Evolutionary conservation across 2,329 filamentous ascomycete genomes (phyloP), one percentile per base, ranked within the genome.

Genomic region (Pseudocercospora eumusae): DNA sequence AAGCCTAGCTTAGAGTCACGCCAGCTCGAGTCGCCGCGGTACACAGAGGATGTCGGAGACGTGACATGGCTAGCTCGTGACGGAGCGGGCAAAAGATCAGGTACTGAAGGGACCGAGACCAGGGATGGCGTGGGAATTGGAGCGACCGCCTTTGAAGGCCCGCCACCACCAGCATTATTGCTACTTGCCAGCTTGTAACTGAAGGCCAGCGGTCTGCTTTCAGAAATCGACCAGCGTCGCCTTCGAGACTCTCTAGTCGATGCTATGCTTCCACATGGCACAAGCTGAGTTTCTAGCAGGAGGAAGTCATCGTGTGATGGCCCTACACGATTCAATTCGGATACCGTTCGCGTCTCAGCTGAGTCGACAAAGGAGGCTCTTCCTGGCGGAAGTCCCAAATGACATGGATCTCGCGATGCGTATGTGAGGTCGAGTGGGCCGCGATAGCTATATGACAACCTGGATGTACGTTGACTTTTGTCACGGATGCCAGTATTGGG

Each of bases 191-290:
- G 28, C 27, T 54, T 33, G 28, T 54, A 54, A 13, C 28, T 21
- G 52, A 54, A 54, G 10, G 52, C 28, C 18, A 54, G 27, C 52
- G 52, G 15, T 18, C 18, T 23, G 23, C 52, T 18, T 36, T 54
- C 28, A 18, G 52, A 36, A 18, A 54, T 23, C 10, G 52, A 54
- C 52, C 52, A 54, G 27, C 52, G 52, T 40, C 52, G 52, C 9
- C 52, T 11, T 2, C 28, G n/a, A 11, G 28, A 31, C 28, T 21
- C 28, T 33, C 21, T 54, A 18, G 23, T 20, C 7, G 27, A 28
- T 40, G n/a, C 11, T 4, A 13, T 27, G 27, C 33, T n/a, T 40
- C 28, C n/a, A 13, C 5, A 23, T 28, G 8, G 28, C 52, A 54
- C 52, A 8, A 54, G 15, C n/a, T 54, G 28, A 28, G 31, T 18